These are phyloP conservation scores for Aspergillus conjunctus DNA, from an alignment of 495 filamentous ascomycete genomes.

Conservation along the genomic window DNA sequence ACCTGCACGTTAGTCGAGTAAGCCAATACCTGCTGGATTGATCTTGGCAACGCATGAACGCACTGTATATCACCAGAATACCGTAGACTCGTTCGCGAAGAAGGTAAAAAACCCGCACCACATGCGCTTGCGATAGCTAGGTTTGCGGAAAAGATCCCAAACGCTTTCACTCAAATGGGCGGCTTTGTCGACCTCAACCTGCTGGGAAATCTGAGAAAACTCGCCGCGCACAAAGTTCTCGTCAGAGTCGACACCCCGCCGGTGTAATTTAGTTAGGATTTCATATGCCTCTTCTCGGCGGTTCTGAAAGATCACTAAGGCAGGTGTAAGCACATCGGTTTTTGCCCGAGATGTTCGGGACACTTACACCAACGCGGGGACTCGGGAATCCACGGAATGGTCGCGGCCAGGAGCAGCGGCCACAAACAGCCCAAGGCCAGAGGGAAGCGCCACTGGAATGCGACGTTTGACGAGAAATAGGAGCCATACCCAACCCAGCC, in stretches of 20 bases:
- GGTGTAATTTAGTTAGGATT: constrained; percentile 36
- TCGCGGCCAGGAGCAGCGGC: constrained; percentile 42
- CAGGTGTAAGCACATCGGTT: too few relatives aligned
- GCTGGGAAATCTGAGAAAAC: constrained; percentile 43
- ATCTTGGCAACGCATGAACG: too few relatives aligned
- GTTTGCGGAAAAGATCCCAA: constrained; percentile 42
- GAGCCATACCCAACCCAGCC: constrained; percentile 51
- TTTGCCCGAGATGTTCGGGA: too few relatives aligned
- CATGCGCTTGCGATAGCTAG: constrained; percentile 47
- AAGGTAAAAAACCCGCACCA: constrained; percentile 45
- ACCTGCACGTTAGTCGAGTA: too few relatives aligned
- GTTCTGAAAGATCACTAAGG: constrained; percentile 44
- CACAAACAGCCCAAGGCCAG: constrained; percentile 46
- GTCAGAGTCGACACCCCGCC: constrained; percentile 34
- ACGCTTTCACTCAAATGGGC: constrained; percentile 31
- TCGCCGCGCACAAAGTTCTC: constrained; percentile 40
- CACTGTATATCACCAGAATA: constrained; percentile 46
- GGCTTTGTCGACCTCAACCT: constrained; percentile 40
- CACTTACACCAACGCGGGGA: constrained; percentile 54
- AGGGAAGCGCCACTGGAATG: constrained; percentile 50
- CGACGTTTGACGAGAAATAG: constrained; percentile 38
- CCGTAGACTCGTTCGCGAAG: constrained; percentile 43
- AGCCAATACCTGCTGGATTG: too few relatives aligned
- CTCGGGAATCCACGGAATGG: constrained; percentile 43
- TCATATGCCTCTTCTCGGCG: constrained; percentile 39